Percentiles rank a stretch among this genome's conserved stretches.
phyloP scores from a whole-genome alignment of 225 moss, liverwort and hornwort genomes.

The Anthoceros angustus region DNA sequence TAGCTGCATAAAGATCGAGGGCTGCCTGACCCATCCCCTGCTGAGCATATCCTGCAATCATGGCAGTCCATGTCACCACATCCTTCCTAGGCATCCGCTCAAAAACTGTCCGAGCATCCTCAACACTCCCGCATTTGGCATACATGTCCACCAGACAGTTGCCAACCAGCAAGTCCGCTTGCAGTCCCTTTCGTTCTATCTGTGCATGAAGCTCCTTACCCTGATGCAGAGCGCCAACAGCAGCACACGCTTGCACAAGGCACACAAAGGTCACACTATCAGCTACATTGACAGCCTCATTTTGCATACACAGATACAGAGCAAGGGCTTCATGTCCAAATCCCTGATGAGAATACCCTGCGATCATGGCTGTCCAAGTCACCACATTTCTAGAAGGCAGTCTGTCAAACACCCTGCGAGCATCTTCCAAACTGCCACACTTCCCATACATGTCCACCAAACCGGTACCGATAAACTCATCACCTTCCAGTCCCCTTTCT shows the following conservation, averaged over 20 bases:
- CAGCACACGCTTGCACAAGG: neutral
- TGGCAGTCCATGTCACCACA: constrained; percentile 3
- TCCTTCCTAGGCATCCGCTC: neutral
- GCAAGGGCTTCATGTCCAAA: neutral
- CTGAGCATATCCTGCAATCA: neutral
- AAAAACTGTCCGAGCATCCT: neutral
- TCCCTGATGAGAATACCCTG: neutral
- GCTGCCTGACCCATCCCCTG: neutral
- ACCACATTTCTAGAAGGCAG: neutral
- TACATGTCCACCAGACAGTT: constrained; percentile 4
- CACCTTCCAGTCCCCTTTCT: neutral
- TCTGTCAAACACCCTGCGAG: neutral
- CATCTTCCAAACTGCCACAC: neutral
- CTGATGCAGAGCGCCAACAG: neutral
- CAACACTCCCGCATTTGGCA: neutral
- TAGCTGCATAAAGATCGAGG: neutral
- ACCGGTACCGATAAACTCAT: neutral
- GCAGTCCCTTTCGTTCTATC: neutral
- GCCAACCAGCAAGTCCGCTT: neutral
- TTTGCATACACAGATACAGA: neutral
- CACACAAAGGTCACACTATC: neutral
- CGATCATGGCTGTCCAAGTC: neutral
- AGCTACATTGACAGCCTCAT: neutral
- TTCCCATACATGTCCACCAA: neutral
- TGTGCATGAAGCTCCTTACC: constrained; percentile 4